A percentile compares a stretch with the other conserved stretches of the same genome.
phyloP scores from a whole-genome alignment of 768 basidiomycete species.

The Roridomyces roridus region DNA sequence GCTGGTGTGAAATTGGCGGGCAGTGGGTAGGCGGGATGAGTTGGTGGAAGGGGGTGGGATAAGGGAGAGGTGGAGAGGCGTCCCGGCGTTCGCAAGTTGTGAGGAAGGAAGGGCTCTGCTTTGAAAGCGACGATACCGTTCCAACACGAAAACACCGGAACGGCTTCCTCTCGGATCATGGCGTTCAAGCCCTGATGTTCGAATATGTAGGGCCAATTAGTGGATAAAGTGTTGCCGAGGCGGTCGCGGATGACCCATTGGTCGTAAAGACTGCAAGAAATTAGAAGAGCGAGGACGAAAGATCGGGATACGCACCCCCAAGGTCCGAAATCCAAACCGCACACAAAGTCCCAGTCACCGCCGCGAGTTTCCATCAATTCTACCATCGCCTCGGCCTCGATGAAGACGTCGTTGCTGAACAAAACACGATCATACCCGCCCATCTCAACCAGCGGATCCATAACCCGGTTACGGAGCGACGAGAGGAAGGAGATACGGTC shows the following conservation, averaged over 20 bases:
- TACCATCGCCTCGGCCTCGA: slow-evolving; percentile 46
- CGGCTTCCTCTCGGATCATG: slow-evolving; percentile 41
- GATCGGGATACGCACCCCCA: too few relatives aligned
- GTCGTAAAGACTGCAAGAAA: slow-evolving; percentile 33
- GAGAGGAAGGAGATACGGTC: too few relatives aligned
- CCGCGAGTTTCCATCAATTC: slow-evolving; percentile 45
- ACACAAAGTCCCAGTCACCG: slow-evolving; percentile 51
- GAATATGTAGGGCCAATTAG: slow-evolving; percentile 46
- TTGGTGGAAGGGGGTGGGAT: slow-evolving; percentile 11
- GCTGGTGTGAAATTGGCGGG: slow-evolving; percentile 25
- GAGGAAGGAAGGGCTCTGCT: slow-evolving; percentile 46
- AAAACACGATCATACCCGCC: slow-evolving; percentile 47
- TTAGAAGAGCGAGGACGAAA: too few relatives aligned
- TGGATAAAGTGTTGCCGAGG: slow-evolving; percentile 32
- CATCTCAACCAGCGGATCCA: slow-evolving; percentile 42
- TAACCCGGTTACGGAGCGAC: too few relatives aligned
- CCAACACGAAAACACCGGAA: slow-evolving; percentile 51
- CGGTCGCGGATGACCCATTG: slow-evolving; percentile 43
- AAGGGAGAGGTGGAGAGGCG: slow-evolving; percentile 27
- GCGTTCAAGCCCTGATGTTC: slow-evolving; percentile 38
- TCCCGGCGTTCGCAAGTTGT: slow-evolving; percentile 39
- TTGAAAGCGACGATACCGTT: slow-evolving; percentile 47
- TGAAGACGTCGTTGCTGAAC: slow-evolving; percentile 49
- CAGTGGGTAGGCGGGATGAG: slow-evolving; percentile 32
- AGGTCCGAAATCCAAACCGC: slow-evolving; percentile 46